phyloP scores from a whole-genome alignment of 2,329 filamentous ascomycete species.

The Penicillium capsulatum region DNA sequence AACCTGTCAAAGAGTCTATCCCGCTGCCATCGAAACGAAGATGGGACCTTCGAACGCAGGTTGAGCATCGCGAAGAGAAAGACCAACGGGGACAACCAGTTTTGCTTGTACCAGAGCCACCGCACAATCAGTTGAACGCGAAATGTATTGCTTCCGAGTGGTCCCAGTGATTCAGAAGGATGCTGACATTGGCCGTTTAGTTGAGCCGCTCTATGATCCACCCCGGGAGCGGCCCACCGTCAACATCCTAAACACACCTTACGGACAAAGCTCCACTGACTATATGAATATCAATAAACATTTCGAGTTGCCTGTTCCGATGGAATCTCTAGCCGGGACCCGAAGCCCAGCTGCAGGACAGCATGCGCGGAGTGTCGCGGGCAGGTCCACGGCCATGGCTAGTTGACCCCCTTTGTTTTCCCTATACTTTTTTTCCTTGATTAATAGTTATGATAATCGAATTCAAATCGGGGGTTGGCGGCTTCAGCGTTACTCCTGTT shows the following conservation, averaged over 20 bases:
- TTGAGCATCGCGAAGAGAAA: not conserved
- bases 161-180: too few species aligned
- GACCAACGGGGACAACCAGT: constrained; percentile 13
- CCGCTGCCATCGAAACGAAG: constrained; percentile 17
- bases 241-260: constrained; percentile 18
- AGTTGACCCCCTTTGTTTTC: too few species aligned
- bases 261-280: constrained; percentile 5
- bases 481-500: too few species aligned
- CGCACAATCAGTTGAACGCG: too few species aligned
- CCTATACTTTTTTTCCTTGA: too few species aligned
- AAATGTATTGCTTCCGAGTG: too few species aligned
- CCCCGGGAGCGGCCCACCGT: constrained; percentile 14
- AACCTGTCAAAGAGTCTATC: constrained; percentile 21
- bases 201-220: constrained; percentile 2
- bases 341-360: too few species aligned
- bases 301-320: constrained; percentile 19
- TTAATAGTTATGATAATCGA: too few species aligned
- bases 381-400: too few species aligned
- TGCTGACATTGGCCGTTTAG: constrained; percentile 1
- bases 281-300: constrained; percentile 16
- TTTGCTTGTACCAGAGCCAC: too few species aligned
- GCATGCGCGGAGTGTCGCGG: too few species aligned
- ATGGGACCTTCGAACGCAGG: constrained; percentile 19
- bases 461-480: too few species aligned
- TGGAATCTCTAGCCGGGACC: not conserved